These are phyloP conservation scores for Psilocybe azurescens DNA, from an alignment of 768 basidiomycete genomes.

Conservation along the genomic window DNA sequence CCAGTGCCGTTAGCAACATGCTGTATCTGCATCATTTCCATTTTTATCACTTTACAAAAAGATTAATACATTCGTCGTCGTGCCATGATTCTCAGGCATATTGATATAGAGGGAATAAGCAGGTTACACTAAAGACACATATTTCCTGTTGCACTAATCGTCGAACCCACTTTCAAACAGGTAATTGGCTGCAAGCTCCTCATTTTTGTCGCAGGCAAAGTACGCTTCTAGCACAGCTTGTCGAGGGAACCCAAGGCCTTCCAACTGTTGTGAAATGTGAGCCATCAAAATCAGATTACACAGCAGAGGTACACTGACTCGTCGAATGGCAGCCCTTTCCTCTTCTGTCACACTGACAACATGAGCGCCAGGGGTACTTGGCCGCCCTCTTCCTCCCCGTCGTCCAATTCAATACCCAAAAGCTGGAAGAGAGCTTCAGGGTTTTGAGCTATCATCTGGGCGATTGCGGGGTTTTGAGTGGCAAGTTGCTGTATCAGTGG, in stretches of 20 bases:
- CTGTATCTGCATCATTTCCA: neutral
- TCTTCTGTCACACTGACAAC: conserved; percentile 83
- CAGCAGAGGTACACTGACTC: conserved; percentile 59
- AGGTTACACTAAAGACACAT: conserved; percentile 4
- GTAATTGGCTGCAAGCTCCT: conserved; percentile 94
- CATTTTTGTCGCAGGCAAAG: conserved; percentile 95
- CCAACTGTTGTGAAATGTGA: conserved; percentile 55
- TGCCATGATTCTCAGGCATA: neutral
- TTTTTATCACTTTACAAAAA: neutral
- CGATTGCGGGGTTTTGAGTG: conserved; percentile 74
- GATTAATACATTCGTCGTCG: neutral
- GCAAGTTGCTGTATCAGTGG: conserved; percentile 85
- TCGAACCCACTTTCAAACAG: conserved; percentile 80
- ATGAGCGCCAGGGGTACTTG: conserved; percentile 56
- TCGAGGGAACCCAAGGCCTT: conserved; percentile 86
- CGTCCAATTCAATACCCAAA: conserved; percentile 53
- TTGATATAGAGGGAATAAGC: conserved; percentile 1
- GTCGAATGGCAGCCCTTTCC: conserved; percentile 86
- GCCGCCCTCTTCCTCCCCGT: conserved; percentile 47
- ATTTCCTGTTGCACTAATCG: conserved; percentile 27
- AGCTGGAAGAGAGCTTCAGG: conserved; percentile 73
- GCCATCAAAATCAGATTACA: neutral
- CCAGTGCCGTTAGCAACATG: neutral
- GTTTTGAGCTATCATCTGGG: conserved; percentile 68
- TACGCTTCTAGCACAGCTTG: conserved; percentile 88